Evolutionary conservation across 768 basidiomycete genomes (phyloP).

Genomic region (Suillus tomentosus): DNA sequence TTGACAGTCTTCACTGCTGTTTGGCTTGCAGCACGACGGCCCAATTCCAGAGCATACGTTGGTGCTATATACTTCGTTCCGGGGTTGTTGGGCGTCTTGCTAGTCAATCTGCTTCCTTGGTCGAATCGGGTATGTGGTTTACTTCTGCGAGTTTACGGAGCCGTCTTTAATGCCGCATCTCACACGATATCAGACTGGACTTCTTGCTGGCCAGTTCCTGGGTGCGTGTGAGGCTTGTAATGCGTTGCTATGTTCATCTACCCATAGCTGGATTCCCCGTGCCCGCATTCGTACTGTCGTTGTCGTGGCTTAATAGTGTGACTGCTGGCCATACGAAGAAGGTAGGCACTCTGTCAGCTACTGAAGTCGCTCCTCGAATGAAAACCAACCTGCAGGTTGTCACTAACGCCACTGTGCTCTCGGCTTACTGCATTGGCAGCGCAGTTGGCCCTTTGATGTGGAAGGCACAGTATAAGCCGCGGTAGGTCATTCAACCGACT

Average conservation of each 20-base stretch:
- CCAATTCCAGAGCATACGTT: background rate
- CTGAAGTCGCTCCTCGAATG: background rate
- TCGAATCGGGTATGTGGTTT: background rate
- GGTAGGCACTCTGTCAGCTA: background rate
- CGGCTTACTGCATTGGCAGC: background rate
- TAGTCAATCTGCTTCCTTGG: background rate
- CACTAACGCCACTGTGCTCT: background rate
- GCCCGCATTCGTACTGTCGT: background rate
- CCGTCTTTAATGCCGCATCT: background rate
- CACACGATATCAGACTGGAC: background rate
- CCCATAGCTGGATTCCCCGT: conserved; percentile 21
- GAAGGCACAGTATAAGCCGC: background rate
- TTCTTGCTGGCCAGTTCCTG: conserved; percentile 53
- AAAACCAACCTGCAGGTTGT: background rate
- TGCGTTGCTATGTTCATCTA: background rate
- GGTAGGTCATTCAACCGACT: background rate
- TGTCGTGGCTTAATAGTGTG: background rate
- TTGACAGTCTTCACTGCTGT: background rate
- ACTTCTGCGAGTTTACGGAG: background rate
- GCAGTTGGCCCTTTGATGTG: background rate
- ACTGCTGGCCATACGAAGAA: background rate
- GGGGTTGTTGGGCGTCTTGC: background rate
- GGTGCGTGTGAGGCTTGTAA: conserved; percentile 35
- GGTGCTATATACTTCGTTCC: background rate
- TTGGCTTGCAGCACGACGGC: background rate